Base-by-base conservation (phyloP, 2,329 filamentous ascomycete genomes). In the Monosporascus sp. region DNA sequence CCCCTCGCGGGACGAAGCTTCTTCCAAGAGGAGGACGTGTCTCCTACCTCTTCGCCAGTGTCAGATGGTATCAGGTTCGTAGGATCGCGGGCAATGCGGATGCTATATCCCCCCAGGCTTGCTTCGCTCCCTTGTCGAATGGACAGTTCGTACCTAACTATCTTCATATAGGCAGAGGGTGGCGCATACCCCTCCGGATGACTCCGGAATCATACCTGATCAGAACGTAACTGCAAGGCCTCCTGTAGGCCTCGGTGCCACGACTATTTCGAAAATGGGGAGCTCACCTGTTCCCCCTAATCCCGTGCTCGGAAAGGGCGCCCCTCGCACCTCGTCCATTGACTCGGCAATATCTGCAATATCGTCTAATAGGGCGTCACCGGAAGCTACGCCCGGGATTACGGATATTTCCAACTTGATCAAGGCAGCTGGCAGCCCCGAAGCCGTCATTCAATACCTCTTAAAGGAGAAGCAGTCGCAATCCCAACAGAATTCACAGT, bases 401-500 rank as follows among this genome's bases (percentile, higher is more conserved):
- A 78, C 87, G 15, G 92, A 97, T 64, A 87, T 96, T 62, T 83
- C 83, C 38, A 82, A 83, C 60, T 77, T 97, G 36, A 88, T 97
- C 59, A 83, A 87, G 63, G 83, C 90, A 35, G 92, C 92, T 25
- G 94, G 93, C 49, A 96, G 90, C 50, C 81, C 92, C 17, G 93
- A 99, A 68, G 89, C 89, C 6, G 88, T 95, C 5, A 90, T 99
- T 55, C 83, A 90, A 61, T 90, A 94, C 64, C 75, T 99, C 49
- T 74, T 97, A 58, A 95, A 89, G 67, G 94, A 99, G 67, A 97
- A 97, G 70, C 85, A 93, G 58, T 88, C 90, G 48, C 88, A 91
- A 51, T 83, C 89, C 5, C 87, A 90, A 61, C 94, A 97, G 67
- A 97, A 97, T 67, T 79, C 86, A 18, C 93, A 99, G 69, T 74